These are phyloP conservation scores for Macrophomina tecta DNA, from an alignment of 2,329 filamentous ascomycete species.

Conservation along the genomic window DNA sequence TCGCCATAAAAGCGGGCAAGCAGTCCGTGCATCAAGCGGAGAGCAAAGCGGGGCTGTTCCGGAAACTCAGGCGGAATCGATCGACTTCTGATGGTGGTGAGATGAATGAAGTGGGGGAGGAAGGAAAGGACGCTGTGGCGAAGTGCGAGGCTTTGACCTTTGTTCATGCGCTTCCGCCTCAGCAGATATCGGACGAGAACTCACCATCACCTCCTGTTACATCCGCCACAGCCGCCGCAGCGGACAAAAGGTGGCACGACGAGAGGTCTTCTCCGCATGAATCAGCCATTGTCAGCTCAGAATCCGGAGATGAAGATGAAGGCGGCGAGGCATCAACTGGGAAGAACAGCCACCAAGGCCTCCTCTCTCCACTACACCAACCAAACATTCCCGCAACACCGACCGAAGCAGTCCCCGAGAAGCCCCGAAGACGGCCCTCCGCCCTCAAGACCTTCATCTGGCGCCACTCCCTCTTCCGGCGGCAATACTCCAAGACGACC, in stretches of 20 bases:
- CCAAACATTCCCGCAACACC: background rate
- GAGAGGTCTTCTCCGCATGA: background rate
- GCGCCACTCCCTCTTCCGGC: background rate
- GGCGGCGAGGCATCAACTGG: background rate
- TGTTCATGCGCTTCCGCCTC: too few relatives aligned
- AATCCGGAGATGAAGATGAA: slow-evolving; percentile 1
- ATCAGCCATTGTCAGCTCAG: background rate
- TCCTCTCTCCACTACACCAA: too few relatives aligned
- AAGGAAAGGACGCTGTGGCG: background rate
- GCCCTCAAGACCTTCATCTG: background rate
- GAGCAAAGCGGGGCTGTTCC: background rate
- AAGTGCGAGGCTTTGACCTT: too few relatives aligned
- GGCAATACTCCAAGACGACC: background rate
- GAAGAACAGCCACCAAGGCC: background rate
- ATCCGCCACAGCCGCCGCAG: too few relatives aligned
- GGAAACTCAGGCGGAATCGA: background rate
- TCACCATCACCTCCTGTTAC: background rate
- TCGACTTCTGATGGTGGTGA: background rate
- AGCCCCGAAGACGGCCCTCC: background rate
- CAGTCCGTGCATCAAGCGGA: background rate
- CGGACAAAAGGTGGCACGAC: background rate
- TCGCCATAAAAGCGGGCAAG: background rate
- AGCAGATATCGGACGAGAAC: background rate
- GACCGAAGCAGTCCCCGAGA: background rate
- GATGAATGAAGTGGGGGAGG: background rate